Conservation (phyloP, 2,329 filamentous ascomycete species). For the Ophiostoma montium region DNA sequence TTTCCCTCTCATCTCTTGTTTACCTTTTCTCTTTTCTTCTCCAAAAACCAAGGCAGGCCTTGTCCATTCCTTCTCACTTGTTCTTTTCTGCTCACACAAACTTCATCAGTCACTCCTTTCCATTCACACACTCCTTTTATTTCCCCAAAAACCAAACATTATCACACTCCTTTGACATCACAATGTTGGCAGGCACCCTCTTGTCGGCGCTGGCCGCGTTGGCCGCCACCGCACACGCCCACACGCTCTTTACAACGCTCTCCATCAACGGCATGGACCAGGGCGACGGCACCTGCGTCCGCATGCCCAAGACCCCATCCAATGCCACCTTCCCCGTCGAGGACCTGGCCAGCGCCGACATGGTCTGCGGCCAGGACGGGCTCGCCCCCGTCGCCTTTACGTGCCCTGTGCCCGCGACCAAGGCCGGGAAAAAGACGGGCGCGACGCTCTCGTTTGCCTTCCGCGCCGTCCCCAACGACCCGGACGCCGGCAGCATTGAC, state of each 20-base stretch:
- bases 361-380: constrained; percentile 49
- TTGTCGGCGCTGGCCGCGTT: neutral
- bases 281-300: constrained; percentile 58
- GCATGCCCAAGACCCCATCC: constrained; percentile 42
- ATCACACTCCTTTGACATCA: neutral
- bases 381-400: constrained; percentile 30
- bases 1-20: neutral
- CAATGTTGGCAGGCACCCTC: neutral
- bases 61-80: neutral
- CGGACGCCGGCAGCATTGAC: constrained; percentile 43
- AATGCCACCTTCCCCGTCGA: constrained; percentile 44
- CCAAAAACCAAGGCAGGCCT: neutral
- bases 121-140: neutral
- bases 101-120: neutral
- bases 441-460: constrained; percentile 52
- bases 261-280: constrained; percentile 48
- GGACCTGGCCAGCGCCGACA: constrained; percentile 42
- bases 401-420: constrained; percentile 24
- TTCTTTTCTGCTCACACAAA: neutral
- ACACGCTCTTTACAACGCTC: constrained; percentile 51
- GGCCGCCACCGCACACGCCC: constrained; percentile 28
- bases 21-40: neutral
- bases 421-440: constrained; percentile 24
- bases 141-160: too few species aligned
- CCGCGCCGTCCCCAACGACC: constrained; percentile 41